Percentiles rank a stretch among this genome's conserved stretches.
phyloP scores from a whole-genome alignment of 495 filamentous ascomycete genomes.

The Penicillium lividum region DNA sequence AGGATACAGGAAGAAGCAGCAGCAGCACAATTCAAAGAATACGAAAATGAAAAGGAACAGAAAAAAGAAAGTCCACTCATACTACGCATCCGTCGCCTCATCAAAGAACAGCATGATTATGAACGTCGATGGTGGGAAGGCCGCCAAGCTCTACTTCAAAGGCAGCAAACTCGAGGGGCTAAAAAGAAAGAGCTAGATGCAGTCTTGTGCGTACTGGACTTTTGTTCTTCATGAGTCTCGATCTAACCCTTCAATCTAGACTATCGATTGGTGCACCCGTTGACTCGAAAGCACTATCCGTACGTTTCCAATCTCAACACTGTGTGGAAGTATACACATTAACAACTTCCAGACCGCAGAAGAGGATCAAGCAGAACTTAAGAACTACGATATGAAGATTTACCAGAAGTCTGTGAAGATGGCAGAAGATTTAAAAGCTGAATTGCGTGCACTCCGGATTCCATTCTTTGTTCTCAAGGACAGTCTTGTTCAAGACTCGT shows the following conservation, averaged over 20 bases:
- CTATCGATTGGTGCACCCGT: slow-evolving; percentile 44
- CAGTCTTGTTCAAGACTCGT: slow-evolving; percentile 36
- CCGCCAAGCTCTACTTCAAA: slow-evolving; percentile 51
- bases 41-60: slow-evolving; percentile 22
- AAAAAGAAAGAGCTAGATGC: slow-evolving; percentile 55
- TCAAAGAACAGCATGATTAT: slow-evolving; percentile 62
- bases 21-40: too few relatives aligned
- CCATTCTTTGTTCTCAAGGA: slow-evolving; percentile 63
- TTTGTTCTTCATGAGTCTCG: neutral
- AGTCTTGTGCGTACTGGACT: slow-evolving; percentile 38
- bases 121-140: slow-evolving; percentile 65
- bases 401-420: slow-evolving; percentile 59
- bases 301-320: slow-evolving; percentile 22
- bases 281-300: slow-evolving; percentile 34
- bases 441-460: slow-evolving; percentile 58
- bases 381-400: slow-evolving; percentile 61
- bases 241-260: slow-evolving; percentile 21
- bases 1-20: too few relatives aligned
- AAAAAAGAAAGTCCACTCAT: slow-evolving; percentile 42
- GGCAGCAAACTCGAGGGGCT: slow-evolving; percentile 49
- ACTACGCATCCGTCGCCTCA: slow-evolving; percentile 52
- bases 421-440: slow-evolving; percentile 54
- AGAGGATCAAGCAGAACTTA: slow-evolving; percentile 56
- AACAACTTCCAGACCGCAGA: slow-evolving; percentile 34
- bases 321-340: neutral